Conservation (phyloP, 345 rosid genomes). For the Excoecaria cochinchinensis region DNA sequence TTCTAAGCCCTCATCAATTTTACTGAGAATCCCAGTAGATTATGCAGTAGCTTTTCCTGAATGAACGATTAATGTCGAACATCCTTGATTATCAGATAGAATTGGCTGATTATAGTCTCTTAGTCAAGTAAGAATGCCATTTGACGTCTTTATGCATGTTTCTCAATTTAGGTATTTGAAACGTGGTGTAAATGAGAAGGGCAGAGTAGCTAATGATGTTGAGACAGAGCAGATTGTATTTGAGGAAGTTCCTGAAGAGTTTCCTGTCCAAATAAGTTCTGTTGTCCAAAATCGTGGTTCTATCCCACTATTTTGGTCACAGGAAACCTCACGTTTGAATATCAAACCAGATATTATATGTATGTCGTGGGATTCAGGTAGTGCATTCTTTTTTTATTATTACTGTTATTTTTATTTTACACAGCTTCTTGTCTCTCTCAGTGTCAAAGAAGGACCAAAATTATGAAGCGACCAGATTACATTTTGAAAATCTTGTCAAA, state of each 20-base stretch:
- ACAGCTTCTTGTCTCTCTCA: conserved; percentile 33
- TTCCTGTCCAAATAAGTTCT: conserved; percentile 78
- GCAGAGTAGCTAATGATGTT: conserved; percentile 97
- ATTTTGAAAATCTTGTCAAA: conserved; percentile 81
- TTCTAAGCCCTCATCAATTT: neutral
- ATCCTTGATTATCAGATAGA: neutral
- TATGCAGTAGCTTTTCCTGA: neutral
- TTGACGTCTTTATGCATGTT: neutral
- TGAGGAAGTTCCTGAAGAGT: conserved; percentile 69
- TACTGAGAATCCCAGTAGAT: neutral
- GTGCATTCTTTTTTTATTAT: conserved; percentile 1
- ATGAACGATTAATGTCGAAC: neutral
- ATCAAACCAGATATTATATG: conserved; percentile 92
- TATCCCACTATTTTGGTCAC: conserved; percentile 98
- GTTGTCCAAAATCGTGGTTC: conserved; percentile 98
- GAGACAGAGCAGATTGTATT: conserved; percentile 97
- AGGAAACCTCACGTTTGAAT: conserved; percentile 94
- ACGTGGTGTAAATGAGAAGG: conserved; percentile 95
- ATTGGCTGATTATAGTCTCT: neutral
- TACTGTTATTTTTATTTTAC: neutral
- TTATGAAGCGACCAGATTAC: conserved; percentile 91
- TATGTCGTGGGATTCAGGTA: conserved; percentile 38
- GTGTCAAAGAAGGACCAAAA: conserved; percentile 87
- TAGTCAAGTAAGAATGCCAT: neutral
- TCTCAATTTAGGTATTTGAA: conserved; percentile 68